Conservation (phyloP, 2,329 filamentous ascomycete genomes). For the Ophiostoma triangulosporum region DNA sequence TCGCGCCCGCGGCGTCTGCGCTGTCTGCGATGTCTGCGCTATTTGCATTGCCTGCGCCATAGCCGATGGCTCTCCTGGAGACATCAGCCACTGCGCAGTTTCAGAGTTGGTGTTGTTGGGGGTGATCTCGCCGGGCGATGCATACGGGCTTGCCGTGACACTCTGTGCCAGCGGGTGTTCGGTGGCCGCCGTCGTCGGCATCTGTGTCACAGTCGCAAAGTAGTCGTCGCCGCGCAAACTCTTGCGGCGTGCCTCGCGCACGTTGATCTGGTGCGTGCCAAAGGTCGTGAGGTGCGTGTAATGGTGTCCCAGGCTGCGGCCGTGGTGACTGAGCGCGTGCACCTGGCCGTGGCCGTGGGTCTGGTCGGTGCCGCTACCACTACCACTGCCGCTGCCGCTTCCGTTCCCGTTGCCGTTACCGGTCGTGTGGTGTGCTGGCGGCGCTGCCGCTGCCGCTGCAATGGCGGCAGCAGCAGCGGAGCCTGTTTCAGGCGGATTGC, state of each 20-base stretch:
- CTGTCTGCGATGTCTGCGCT: neutral
- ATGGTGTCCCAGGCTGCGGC: constrained; percentile 7
- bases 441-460: neutral
- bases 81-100: constrained; percentile 11
- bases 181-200: constrained; percentile 23
- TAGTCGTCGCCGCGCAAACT: constrained; percentile 42
- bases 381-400: neutral
- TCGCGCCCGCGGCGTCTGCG: neutral
- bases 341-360: constrained; percentile 4
- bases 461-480: neutral
- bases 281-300: constrained; percentile 32
- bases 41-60: neutral
- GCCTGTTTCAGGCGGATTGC: constrained; percentile 25
- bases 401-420: constrained; percentile 4
- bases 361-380: constrained; percentile 1
- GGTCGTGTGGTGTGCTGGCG: neutral
- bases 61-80: constrained; percentile 6
- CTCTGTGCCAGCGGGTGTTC: constrained; percentile 68
- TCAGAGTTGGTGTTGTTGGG: constrained; percentile 14
- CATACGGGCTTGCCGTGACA: constrained; percentile 54
- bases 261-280: constrained; percentile 5
- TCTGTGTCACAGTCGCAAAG: constrained; percentile 30
- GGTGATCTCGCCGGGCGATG: constrained; percentile 21
- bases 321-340: constrained; percentile 4
- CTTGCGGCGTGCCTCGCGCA: constrained; percentile 38